These are phyloP conservation scores for Niveomyces coronatus DNA, from an alignment of 2,329 filamentous ascomycete genomes.

Conservation along the genomic window DNA sequence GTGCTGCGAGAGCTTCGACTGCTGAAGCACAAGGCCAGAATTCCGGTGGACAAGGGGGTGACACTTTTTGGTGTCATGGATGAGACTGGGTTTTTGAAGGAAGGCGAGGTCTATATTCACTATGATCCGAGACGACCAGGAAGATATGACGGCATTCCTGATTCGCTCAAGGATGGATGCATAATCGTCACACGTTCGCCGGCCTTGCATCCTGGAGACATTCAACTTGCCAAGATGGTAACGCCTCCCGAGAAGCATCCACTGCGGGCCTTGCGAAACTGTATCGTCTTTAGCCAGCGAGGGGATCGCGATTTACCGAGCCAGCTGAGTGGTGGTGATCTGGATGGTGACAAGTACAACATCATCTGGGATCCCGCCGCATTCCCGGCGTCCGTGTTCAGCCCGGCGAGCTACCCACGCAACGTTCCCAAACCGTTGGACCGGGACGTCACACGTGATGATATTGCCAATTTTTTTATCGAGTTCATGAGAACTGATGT, in stretches of 20 bases:
- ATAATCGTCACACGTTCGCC: conserved; percentile 69
- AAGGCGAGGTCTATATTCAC: conserved; percentile 59
- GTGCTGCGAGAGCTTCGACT: conserved; percentile 61
- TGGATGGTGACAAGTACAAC: conserved; percentile 76
- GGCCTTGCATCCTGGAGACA: conserved; percentile 71
- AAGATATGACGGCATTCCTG: conserved; percentile 17
- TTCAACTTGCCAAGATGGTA: conserved; percentile 55
- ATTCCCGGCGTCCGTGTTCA: conserved; percentile 29
- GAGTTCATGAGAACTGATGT: conserved; percentile 61
- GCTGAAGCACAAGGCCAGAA: conserved; percentile 69
- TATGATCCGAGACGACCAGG: conserved; percentile 31
- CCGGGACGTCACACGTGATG: conserved; percentile 45
- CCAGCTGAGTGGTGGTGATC: conserved; percentile 68
- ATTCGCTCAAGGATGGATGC: conserved; percentile 23
- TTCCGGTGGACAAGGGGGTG: conserved; percentile 58
- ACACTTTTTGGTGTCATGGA: conserved; percentile 80
- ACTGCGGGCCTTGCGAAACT: conserved; percentile 55
- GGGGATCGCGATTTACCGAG: conserved; percentile 68
- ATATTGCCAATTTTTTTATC: conserved; percentile 77
- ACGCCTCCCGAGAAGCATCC: conserved; percentile 51
- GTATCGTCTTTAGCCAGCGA: conserved; percentile 65
- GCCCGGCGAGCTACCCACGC: conserved; percentile 60
- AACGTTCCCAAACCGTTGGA: conserved; percentile 47
- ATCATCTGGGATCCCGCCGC: conserved; percentile 60
- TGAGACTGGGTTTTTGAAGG: conserved; percentile 57